Percentiles rank a stretch among this genome's conserved stretches.
Conservation (phyloP, 192 early-diverging fungal species). For the Allomyces macrogynus region DNA sequence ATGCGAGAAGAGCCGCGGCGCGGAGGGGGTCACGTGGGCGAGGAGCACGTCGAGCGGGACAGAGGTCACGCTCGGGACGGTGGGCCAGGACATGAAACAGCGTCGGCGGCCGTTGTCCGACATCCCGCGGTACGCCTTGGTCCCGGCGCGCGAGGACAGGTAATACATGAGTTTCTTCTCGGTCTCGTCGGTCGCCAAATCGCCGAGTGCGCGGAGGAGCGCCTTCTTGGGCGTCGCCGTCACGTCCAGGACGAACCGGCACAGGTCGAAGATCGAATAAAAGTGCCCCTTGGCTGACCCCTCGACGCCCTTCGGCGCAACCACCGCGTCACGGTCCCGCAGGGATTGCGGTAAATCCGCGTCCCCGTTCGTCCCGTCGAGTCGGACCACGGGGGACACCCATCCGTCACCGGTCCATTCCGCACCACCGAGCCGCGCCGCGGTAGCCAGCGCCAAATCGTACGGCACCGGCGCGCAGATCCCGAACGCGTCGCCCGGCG, state of each 20-base stretch:
- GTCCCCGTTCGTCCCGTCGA: background rate
- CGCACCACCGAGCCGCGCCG: slow-evolving; percentile 6
- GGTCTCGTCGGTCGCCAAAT: slow-evolving; percentile 38
- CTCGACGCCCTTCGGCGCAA: too few species aligned
- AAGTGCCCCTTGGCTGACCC: too few species aligned
- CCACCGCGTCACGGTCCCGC: too few species aligned
- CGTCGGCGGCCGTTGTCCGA: slow-evolving; percentile 44
- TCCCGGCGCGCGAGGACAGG: slow-evolving; percentile 58
- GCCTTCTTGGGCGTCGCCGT: slow-evolving; percentile 52
- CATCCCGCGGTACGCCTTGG: slow-evolving; percentile 39
- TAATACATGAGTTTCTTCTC: slow-evolving; percentile 64
- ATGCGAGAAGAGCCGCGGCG: slow-evolving; percentile 78
- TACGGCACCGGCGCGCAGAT: slow-evolving; percentile 70
- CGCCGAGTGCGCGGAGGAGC: slow-evolving; percentile 61
- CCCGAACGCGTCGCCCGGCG: slow-evolving; percentile 70
- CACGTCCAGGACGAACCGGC: slow-evolving; percentile 58
- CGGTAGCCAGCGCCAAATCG: slow-evolving; percentile 38
- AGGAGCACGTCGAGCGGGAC: slow-evolving; percentile 40
- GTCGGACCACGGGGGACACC: background rate
- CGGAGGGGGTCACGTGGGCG: slow-evolving; percentile 53
- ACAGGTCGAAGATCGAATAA: slow-evolving; percentile 32
- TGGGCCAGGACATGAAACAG: slow-evolving; percentile 57
- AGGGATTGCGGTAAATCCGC: too few species aligned
- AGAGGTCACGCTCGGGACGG: slow-evolving; percentile 68
- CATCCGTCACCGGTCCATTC: background rate